These are phyloP conservation scores for Naematelia encephala DNA, from an alignment of 768 basidiomycete species.

Conservation along the genomic window DNA sequence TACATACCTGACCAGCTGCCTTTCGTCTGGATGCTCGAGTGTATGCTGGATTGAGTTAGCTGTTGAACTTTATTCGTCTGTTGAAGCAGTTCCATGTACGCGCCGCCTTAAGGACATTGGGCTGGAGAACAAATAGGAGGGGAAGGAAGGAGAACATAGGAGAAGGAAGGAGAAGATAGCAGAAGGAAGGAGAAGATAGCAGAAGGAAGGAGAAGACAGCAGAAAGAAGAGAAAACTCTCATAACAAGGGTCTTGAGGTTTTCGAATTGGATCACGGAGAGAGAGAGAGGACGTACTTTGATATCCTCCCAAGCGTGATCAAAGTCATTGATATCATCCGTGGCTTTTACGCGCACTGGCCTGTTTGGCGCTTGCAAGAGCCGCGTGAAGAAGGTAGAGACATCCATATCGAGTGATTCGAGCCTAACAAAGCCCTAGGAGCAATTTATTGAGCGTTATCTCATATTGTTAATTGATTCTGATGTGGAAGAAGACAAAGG, in stretches of 20 bases:
- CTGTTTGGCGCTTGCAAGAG: slow-evolving; percentile 35
- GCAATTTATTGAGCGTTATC: neutral
- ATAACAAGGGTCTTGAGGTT: too few species aligned
- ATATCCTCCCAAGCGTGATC: slow-evolving; percentile 39
- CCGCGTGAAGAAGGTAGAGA: slow-evolving; percentile 37
- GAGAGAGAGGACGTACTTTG: slow-evolving; percentile 18
- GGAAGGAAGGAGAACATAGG: too few species aligned
- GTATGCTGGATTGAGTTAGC: slow-evolving; percentile 63
- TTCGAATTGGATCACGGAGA: too few species aligned
- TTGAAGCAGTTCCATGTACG: too few species aligned
- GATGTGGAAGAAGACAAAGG: neutral
- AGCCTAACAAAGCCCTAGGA: neutral
- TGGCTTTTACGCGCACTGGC: slow-evolving; percentile 1
- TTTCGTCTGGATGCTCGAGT: slow-evolving; percentile 81
- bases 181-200: too few species aligned
- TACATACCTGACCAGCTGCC: slow-evolving; percentile 61
- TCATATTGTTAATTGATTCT: neutral
- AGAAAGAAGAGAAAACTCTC: too few species aligned
- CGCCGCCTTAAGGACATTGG: too few species aligned
- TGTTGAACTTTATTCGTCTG: too few species aligned
- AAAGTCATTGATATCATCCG: slow-evolving; percentile 37
- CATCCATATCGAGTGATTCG: slow-evolving; percentile 7
- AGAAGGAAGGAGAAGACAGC: too few species aligned
- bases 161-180: too few species aligned
- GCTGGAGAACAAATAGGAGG: too few species aligned